phyloP scores from a whole-genome alignment of 2,329 filamentous ascomycete genomes.

The Lachnellula willkommii region DNA sequence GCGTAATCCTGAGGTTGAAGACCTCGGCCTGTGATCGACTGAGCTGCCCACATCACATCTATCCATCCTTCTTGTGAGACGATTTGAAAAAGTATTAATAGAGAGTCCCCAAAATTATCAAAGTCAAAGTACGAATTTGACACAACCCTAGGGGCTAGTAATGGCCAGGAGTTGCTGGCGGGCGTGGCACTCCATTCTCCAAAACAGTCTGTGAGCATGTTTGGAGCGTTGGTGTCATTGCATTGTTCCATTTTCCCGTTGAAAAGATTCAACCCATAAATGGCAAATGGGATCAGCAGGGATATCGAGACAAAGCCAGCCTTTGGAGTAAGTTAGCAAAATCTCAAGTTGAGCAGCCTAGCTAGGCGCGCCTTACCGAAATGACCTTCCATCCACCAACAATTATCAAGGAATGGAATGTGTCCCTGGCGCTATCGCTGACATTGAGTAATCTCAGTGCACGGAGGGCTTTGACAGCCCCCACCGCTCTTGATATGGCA shows the following conservation, averaged over 20 bases:
- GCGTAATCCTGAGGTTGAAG: conserved; percentile 65
- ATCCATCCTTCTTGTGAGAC: conserved; percentile 98
- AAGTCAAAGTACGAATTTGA: conserved; percentile 84
- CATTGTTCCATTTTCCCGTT: conserved; percentile 73
- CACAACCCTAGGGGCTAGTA: conserved; percentile 77
- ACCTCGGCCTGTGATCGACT: conserved; percentile 72
- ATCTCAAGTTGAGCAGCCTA: not conserved
- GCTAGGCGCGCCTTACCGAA: conserved; percentile 23
- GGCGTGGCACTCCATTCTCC: conserved; percentile 75
- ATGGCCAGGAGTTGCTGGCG: conserved; percentile 67
- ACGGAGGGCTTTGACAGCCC: conserved; percentile 93
- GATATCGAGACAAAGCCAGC: conserved; percentile 89
- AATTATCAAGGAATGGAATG: conserved; percentile 94
- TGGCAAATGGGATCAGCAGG: conserved; percentile 90
- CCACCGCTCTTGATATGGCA: conserved; percentile 81
- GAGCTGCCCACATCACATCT: conserved; percentile 80
- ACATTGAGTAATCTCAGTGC: conserved; percentile 89
- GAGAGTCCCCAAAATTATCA: conserved; percentile 85
- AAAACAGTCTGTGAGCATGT: conserved; percentile 67
- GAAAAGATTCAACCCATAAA: conserved; percentile 92
- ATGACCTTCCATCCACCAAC: conserved; percentile 91
- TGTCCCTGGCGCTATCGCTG: conserved; percentile 90
- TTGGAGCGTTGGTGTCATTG: conserved; percentile 63
- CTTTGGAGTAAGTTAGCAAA: conserved; percentile 34
- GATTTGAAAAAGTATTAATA: conserved; percentile 98